Conservation (phyloP, 2,329 filamentous ascomycete genomes). For the Endoconidiophora polonica region DNA sequence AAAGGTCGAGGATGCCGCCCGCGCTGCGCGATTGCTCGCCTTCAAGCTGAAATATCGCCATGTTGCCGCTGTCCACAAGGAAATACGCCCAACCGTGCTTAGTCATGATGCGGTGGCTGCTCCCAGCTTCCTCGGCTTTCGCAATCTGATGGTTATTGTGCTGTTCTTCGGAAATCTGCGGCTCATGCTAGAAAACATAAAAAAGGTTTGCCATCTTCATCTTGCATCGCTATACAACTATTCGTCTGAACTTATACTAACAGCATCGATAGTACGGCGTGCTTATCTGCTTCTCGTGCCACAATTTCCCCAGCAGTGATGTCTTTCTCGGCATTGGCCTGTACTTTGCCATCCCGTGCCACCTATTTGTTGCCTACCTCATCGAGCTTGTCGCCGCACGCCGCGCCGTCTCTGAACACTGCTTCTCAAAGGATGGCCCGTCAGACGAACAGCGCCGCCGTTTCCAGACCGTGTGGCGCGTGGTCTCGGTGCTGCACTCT, state of each 20-base stretch:
- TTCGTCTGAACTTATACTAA: conserved; percentile 8
- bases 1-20: too few species aligned
- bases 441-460: conserved; percentile 44
- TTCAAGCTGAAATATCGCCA: conserved; percentile 59
- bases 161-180: conserved; percentile 85
- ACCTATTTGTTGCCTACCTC: conserved; percentile 76
- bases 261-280: conserved; percentile 61
- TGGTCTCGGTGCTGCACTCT: conserved; percentile 65
- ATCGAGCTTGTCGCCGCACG: conserved; percentile 73
- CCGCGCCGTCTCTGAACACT: conserved; percentile 47
- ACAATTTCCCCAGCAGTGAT: conserved; percentile 71
- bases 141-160: conserved; percentile 91
- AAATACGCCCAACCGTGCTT: conserved; percentile 57
- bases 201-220: conserved; percentile 45
- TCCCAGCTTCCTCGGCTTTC: conserved; percentile 82
- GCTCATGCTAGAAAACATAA: conserved; percentile 90
- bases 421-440: conserved; percentile 19
- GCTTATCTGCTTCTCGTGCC: conserved; percentile 77
- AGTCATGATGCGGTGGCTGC: conserved; percentile 62
- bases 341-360: conserved; percentile 76
- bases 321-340: conserved; percentile 58
- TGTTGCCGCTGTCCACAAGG: conserved; percentile 69
- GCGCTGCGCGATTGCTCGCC: conserved; percentile 7
- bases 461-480: conserved; percentile 62
- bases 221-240: background rate